These are phyloP conservation scores for Cyberlindnera saturnus DNA, from an alignment of 805 yeast genomes.

Conservation along the genomic window DNA sequence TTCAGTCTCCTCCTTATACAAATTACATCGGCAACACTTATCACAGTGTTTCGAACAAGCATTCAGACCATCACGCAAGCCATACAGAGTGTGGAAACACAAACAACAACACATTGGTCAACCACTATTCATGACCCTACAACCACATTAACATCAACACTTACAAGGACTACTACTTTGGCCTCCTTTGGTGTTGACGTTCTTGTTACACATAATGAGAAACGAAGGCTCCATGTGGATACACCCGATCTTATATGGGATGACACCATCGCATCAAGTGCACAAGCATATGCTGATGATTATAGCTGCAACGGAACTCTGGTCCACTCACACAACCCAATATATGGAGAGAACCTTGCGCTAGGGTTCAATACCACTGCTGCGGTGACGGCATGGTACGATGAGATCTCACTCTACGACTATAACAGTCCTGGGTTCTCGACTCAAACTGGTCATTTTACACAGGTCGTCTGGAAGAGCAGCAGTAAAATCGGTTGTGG, in stretches of 20 bases:
- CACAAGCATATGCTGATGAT: constrained; percentile 47
- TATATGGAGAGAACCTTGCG: constrained; percentile 80
- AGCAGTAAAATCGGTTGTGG: constrained; percentile 69
- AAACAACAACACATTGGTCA: constrained; percentile 8
- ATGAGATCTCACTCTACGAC: constrained; percentile 49
- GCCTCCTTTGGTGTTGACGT: constrained; percentile 3
- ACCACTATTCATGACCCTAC: constrained; percentile 11
- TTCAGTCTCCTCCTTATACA: too few species aligned
- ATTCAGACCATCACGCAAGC: constrained; percentile 1
- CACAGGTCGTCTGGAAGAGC: constrained; percentile 71
- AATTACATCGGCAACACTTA: neutral
- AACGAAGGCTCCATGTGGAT: constrained; percentile 43
- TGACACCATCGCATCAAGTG: constrained; percentile 42
- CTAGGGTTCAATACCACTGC: constrained; percentile 54
- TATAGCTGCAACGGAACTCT: constrained; percentile 54
- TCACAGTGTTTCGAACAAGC: constrained; percentile 6
- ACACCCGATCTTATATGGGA: constrained; percentile 54
- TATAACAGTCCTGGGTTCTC: constrained; percentile 43
- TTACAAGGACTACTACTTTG: constrained; percentile 12
- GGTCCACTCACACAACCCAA: constrained; percentile 53
- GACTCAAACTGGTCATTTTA: constrained; percentile 64
- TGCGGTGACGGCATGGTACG: constrained; percentile 73
- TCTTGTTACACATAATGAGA: constrained; percentile 42
- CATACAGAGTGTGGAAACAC: constrained; percentile 1
- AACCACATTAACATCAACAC: constrained; percentile 14